Conservation (phyloP, 192 early-diverging fungal species). For the Fimicolochytrium jonesii region DNA sequence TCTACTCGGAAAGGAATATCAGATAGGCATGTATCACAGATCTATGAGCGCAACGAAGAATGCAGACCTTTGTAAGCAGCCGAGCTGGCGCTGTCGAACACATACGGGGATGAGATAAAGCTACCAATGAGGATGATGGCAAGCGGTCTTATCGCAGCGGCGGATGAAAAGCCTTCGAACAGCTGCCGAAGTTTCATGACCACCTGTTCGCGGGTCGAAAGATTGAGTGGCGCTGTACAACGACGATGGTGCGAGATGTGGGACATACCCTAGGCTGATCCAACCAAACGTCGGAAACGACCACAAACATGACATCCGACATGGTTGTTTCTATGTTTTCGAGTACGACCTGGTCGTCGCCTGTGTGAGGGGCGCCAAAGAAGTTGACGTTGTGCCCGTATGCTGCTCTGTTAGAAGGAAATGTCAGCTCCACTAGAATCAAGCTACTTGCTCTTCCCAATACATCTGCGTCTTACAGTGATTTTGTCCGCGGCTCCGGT, state of each 20-base stretch:
- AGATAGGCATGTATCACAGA: background rate
- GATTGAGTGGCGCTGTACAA: background rate
- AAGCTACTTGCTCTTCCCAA: no score
- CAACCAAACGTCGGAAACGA: conserved; percentile 83
- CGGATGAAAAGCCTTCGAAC: conserved; percentile 65
- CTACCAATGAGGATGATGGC: conserved; percentile 86
- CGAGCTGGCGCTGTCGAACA: conserved; percentile 57
- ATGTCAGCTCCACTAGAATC: no score
- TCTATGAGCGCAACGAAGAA: background rate
- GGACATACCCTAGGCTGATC: conserved; percentile 69
- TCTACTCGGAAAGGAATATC: no score
- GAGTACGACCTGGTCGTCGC: conserved; percentile 39
- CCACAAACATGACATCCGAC: conserved; percentile 64
- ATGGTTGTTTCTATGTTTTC: conserved; percentile 33
- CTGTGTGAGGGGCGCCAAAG: conserved; percentile 48
- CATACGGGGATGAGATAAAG: conserved; percentile 73
- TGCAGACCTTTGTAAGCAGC: conserved; percentile 56
- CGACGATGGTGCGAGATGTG: background rate
- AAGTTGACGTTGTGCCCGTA: conserved; percentile 35
- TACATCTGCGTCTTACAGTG: conserved; percentile 36
- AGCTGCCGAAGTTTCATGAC: conserved; percentile 67
- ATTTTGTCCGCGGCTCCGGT: conserved; percentile 52
- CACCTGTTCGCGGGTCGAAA: conserved; percentile 38
- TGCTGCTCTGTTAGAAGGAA: no score
- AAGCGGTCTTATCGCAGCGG: conserved; percentile 57